These are phyloP conservation scores for Scheffersomyces insectosa DNA, from an alignment of 1,139 yeast genomes.

Conservation along the genomic window DNA sequence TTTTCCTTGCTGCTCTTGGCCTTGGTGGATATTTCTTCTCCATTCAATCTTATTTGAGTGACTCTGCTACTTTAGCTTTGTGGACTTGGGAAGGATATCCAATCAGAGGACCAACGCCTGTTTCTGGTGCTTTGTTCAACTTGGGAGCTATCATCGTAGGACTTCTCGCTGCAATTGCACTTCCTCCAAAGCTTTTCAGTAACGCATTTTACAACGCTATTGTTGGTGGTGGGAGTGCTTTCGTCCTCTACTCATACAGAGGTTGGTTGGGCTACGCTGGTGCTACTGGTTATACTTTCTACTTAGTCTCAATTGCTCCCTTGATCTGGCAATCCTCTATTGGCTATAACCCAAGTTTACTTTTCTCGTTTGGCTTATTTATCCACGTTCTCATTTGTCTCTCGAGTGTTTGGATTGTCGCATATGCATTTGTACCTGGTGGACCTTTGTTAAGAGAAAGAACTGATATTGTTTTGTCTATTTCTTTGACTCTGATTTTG, in stretches of 20 bases:
- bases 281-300: constrained; percentile 63
- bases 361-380: constrained; percentile 60
- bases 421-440: constrained; percentile 97
- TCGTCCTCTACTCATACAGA: constrained; percentile 47
- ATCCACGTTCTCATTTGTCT: constrained; percentile 58
- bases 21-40: constrained; percentile 77
- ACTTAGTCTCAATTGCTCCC: constrained; percentile 66
- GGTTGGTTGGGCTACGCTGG: constrained; percentile 89
- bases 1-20: constrained; percentile 61
- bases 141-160: constrained; percentile 64
- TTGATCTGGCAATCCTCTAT: constrained; percentile 58
- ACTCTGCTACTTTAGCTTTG: constrained; percentile 77
- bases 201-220: constrained; percentile 28
- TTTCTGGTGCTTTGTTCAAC: constrained; percentile 81
- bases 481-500: constrained; percentile 46
- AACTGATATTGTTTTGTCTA: constrained; percentile 67
- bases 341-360: constrained; percentile 57
- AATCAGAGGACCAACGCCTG: constrained; percentile 80
- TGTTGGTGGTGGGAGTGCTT: constrained; percentile 53
- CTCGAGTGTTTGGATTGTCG: constrained; percentile 95
- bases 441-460: constrained; percentile 88
- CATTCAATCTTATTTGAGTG: constrained; percentile 73
- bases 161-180: constrained; percentile 27
- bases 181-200: constrained; percentile 18
- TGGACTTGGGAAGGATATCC: constrained; percentile 98